Evolutionary conservation across 257 asterid genomes (phyloP), one percentile per base, ranked within the genome.

Genomic region (Solanum medicagineum): DNA sequence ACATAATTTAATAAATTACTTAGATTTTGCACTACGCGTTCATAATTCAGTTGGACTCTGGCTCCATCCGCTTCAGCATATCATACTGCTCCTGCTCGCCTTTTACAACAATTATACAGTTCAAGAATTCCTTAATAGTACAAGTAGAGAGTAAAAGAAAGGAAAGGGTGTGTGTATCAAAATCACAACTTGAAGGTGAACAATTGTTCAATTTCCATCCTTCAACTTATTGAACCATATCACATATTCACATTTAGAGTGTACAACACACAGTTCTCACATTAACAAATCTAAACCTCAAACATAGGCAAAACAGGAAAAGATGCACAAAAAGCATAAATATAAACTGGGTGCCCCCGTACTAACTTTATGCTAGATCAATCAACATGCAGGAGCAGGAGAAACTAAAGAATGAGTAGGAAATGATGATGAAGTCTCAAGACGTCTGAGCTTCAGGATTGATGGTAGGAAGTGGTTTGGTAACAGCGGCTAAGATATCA

Each of bases 401-500:
- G 51, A 22, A 69, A 36, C 77, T 7, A n/a, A 9, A 40, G 40
- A 36, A 36, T 36, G 26, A 16, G 17, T 13, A 68, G n/a, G 8
- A 29, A 66, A 68, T 36, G n/a, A 70, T 19, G 22, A 17, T 26
- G 45, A 63, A 77, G 54, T 5, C 85, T 91, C 81, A 92, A 32
- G 91, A 87, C 47, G 87, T 17, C 26, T 86, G 91, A 36, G 86
- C 51, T 40, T 95, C 99, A 32, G 90, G 85, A 80, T 85, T 71
- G 84, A 85, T 13, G 66, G 94, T 29, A 13, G 87, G 86, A 45
- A 95, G 94, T 24, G 90, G 95, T 79, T 88, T 87, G 57, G 97
- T 94, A 20, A 95, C 99, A 29, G 97, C 99, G 83, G 91, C 92
- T 47, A 97, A 87, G 73, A 97, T 92, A 86, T 97, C 99, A 29